Evolutionary conservation across 495 filamentous ascomycete genomes (phyloP).

Genomic region (Xylona heveae): DNA sequence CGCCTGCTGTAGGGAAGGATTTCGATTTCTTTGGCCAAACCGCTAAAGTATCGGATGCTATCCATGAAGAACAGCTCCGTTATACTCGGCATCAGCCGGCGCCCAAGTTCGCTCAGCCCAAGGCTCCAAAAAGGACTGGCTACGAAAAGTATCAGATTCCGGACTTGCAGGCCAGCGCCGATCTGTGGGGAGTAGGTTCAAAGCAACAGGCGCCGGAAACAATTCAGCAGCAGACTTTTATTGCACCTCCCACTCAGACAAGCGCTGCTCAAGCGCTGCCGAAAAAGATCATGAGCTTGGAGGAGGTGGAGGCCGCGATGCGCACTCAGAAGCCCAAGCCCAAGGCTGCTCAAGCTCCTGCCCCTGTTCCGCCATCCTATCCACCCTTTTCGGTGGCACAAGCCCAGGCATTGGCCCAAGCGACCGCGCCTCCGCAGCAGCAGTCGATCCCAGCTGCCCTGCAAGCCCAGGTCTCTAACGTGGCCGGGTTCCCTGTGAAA

Average conservation of each 20-base stretch:
- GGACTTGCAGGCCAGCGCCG: conserved; percentile 79
- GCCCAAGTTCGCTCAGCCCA: conserved; percentile 17
- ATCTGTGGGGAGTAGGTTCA: conserved; percentile 63
- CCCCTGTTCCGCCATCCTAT: conserved; percentile 6
- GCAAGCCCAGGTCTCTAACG: too few relatives aligned
- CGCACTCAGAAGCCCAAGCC: conserved; percentile 41
- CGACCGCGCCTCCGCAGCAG: conserved; percentile 8
- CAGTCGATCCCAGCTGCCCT: conserved; percentile 2
- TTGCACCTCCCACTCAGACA: background rate
- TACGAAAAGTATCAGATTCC: conserved; percentile 83
- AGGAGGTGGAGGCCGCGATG: conserved; percentile 93
- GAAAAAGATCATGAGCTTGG: conserved; percentile 87
- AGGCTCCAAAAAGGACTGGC: conserved; percentile 36
- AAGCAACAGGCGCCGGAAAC: conserved; percentile 28
- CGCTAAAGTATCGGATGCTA: conserved; percentile 59
- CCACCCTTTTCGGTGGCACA: conserved; percentile 11
- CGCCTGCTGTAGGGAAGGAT: conserved; percentile 52
- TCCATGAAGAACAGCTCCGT: conserved; percentile 75
- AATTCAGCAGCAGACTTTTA: background rate
- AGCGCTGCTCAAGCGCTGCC: conserved; percentile 14
- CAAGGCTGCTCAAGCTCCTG: conserved; percentile 9
- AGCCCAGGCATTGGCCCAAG: conserved; percentile 9
- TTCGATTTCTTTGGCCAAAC: conserved; percentile 95
- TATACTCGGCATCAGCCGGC: conserved; percentile 44
- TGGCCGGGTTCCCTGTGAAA: too few relatives aligned